Base-by-base conservation (phyloP, 2,329 filamentous ascomycete species). In the Fulvia fulva region DNA sequence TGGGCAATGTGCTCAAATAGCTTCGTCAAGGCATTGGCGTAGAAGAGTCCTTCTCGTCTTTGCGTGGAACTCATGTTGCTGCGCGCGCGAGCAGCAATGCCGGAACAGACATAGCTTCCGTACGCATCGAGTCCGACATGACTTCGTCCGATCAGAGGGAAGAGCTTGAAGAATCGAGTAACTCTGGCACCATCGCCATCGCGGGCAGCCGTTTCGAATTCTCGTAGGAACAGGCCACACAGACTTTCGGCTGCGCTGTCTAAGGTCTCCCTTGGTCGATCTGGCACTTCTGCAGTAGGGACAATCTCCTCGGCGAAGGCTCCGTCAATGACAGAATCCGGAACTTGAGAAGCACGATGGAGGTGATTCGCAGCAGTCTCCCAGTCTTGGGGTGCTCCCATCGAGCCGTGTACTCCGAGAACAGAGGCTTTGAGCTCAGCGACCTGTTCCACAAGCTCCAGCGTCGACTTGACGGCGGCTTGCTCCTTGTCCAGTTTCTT, bases 361-460 rank as follows among this genome's bases (percentile, higher is more conserved):
- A 99, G 82, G 74, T 97, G 97, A 49, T 84, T 89, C 1, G 94
- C 94, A 3, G 94, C 94, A 2, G 91, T 94, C 75, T 99, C 94
- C 94, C 94, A 99, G 77, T 99, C 94, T 75, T 99, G 94, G 44
- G 94, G 91, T 4, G 92, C 93, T 32, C 93, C 94, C 94, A 99
- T 99, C 59, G 90, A 95, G 19, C 92, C 94, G 25, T 93, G 87
- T 11, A 97, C 92, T 45, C 94, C 94, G 60, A 97, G 85, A 34
- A 97, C 90, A 72, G 94, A 99, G 8, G 94, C 90, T 77, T 97
- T 97, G 64, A 99, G 87, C 80, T 99, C 94, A 5, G 90, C 89
- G 14, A 99, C 93, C 77, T 97, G 92, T 75, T 97, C 93, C 11
- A 97, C 94, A 2, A 97, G 91, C 8, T 88, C 83, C 57, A 99